Conservation (phyloP, 2,329 filamentous ascomycete genomes). For the Calonectria hawksworthii region DNA sequence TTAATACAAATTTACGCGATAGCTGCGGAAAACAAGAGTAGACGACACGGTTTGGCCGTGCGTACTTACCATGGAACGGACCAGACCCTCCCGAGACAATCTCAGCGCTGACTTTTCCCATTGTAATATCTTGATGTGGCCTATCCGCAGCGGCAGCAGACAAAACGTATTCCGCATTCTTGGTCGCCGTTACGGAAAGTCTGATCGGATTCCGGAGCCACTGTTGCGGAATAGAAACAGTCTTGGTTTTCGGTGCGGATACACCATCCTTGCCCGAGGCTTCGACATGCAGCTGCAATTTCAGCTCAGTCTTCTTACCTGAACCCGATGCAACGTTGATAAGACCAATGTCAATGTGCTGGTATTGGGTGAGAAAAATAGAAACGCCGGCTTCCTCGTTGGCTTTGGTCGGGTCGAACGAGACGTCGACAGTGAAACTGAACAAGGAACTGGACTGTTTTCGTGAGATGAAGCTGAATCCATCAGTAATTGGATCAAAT, state of each 20-base stretch:
- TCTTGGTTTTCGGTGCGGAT: neutral
- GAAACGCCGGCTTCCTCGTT: constrained; percentile 67
- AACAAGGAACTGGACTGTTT: constrained; percentile 18
- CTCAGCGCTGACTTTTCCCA: neutral
- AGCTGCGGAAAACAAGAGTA: neutral
- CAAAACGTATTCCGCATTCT: neutral
- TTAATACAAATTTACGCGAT: neutral
- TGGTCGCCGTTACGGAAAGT: neutral
- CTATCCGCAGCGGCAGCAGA: neutral
- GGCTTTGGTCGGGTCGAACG: constrained; percentile 53
- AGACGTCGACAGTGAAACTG: constrained; percentile 14
- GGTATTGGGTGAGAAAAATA: constrained; percentile 66
- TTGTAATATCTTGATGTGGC: neutral
- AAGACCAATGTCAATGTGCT: constrained; percentile 64
- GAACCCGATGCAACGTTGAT: constrained; percentile 44
- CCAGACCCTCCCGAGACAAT: constrained; percentile 8
- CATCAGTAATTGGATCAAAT: constrained; percentile 4
- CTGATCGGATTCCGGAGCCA: constrained; percentile 13
- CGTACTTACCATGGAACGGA: neutral
- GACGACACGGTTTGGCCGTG: no score
- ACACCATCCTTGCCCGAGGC: neutral
- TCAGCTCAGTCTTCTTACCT: constrained; percentile 41
- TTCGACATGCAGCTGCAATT: constrained; percentile 28
- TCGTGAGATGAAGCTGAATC: constrained; percentile 11
- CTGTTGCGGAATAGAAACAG: neutral